Percentiles rank a stretch among this genome's conserved stretches.
Conservation (phyloP, 2,329 filamentous ascomycete species). For the Zymoseptoria crescenta region DNA sequence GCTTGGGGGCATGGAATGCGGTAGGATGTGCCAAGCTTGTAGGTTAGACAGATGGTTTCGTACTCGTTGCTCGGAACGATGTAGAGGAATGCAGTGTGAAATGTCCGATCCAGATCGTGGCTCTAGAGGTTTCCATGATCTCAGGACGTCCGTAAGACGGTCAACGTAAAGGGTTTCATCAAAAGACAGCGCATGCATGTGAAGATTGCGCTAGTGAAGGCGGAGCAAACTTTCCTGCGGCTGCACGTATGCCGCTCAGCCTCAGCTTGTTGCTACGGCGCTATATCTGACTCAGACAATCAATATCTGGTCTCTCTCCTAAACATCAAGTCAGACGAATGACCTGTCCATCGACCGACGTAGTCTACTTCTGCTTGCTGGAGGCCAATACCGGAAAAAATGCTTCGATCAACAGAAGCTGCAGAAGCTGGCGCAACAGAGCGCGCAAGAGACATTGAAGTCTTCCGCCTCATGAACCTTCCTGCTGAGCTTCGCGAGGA, state of each 20-base stretch:
- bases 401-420: not conserved
- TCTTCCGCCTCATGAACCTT: slow-evolving; percentile 5
- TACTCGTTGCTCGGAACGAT: too few relatives aligned
- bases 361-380: not conserved
- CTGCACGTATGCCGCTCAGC: not conserved
- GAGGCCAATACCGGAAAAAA: not conserved
- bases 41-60: too few relatives aligned
- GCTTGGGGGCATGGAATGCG: too few relatives aligned
- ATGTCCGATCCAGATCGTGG: too few relatives aligned
- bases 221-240: not conserved
- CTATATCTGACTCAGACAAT: not conserved
- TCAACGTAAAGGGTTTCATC: too few relatives aligned
- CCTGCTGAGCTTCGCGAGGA: slow-evolving; percentile 3
- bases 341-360: not conserved
- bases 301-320: not conserved
- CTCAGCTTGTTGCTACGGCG: not conserved
- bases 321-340: not conserved
- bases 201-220: not conserved
- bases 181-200: not conserved
- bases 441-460: not conserved
- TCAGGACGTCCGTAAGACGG: too few relatives aligned
- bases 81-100: too few relatives aligned
- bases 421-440: not conserved
- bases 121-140: too few relatives aligned
- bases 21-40: too few relatives aligned